Conservation (phyloP, 345 rosid species). For the Eutrema yunnanense region DNA sequence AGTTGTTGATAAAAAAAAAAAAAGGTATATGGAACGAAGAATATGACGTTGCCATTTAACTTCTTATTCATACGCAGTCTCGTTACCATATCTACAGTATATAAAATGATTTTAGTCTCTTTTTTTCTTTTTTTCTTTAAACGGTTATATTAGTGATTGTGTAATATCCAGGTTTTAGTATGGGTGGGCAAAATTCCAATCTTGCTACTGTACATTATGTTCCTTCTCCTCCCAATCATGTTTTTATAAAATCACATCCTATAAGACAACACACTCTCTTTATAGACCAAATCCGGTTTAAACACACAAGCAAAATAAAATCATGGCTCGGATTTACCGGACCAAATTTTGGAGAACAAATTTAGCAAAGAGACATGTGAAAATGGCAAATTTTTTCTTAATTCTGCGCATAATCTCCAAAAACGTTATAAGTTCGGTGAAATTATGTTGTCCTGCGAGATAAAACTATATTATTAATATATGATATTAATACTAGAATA, state of each 20-base stretch:
- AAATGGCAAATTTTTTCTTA: too few relatives aligned
- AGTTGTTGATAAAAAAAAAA: too few relatives aligned
- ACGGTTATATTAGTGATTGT: background rate
- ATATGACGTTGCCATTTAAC: slow-evolving; percentile 21
- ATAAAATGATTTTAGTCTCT: background rate
- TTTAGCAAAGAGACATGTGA: background rate
- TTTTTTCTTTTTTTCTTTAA: background rate
- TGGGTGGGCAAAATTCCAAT: background rate
- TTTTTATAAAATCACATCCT: background rate
- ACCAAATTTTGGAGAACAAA: background rate
- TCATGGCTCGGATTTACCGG: background rate
- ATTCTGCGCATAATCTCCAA: background rate
- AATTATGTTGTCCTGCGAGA: too few relatives aligned
- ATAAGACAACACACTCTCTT: background rate
- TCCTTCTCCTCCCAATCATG: slow-evolving; percentile 4
- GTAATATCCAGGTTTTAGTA: background rate
- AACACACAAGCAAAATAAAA: background rate
- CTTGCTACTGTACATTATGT: background rate
- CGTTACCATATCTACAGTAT: background rate
- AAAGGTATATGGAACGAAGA: background rate
- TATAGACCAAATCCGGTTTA: background rate
- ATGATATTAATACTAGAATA: too few relatives aligned
- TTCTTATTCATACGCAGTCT: slow-evolving; percentile 8
- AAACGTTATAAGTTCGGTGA: background rate
- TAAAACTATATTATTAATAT: too few relatives aligned